Evolutionary conservation across 2,329 filamentous ascomycete species (phyloP).

Genomic region (Metarhizium robertsii): DNA sequence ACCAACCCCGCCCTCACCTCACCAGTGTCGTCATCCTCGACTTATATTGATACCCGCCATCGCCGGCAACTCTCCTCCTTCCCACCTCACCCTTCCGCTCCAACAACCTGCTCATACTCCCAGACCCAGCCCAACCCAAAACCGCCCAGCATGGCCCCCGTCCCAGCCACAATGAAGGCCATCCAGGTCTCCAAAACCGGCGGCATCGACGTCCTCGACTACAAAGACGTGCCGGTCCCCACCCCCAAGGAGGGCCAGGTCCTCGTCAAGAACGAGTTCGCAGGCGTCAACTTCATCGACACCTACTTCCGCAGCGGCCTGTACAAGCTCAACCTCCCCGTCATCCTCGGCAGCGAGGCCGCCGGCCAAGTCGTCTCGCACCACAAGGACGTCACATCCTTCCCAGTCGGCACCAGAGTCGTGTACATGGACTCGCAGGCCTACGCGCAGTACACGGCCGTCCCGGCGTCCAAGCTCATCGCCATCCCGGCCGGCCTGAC

Average conservation of each 20-base stretch:
- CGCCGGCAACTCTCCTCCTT: background rate
- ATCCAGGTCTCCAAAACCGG: constrained; percentile 54
- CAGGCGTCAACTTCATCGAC: constrained; percentile 85
- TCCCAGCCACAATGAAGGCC: constrained; percentile 64
- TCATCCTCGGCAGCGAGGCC: constrained; percentile 72
- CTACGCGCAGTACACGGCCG: constrained; percentile 49
- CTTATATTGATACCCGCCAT: background rate
- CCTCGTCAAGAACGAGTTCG: constrained; percentile 69
- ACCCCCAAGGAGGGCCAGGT: constrained; percentile 59
- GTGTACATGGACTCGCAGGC: constrained; percentile 50
- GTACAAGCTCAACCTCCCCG: constrained; percentile 64
- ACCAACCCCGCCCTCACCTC: background rate
- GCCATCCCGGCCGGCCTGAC: constrained; percentile 54
- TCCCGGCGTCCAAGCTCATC: constrained; percentile 44
- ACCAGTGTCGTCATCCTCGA: background rate
- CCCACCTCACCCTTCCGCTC: background rate
- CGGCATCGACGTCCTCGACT: constrained; percentile 62
- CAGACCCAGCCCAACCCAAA: background rate
- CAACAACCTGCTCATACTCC: background rate
- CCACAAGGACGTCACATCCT: constrained; percentile 39
- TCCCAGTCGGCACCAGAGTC: constrained; percentile 60
- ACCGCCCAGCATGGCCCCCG: constrained; percentile 50
- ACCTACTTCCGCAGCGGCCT: constrained; percentile 83
- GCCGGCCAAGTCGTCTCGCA: constrained; percentile 59
- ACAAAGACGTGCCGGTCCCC: constrained; percentile 62